Evolutionary conservation across 768 basidiomycete species (phyloP), one percentile per base, ranked within the genome.

Genomic region (Lyophyllum decastes): DNA sequence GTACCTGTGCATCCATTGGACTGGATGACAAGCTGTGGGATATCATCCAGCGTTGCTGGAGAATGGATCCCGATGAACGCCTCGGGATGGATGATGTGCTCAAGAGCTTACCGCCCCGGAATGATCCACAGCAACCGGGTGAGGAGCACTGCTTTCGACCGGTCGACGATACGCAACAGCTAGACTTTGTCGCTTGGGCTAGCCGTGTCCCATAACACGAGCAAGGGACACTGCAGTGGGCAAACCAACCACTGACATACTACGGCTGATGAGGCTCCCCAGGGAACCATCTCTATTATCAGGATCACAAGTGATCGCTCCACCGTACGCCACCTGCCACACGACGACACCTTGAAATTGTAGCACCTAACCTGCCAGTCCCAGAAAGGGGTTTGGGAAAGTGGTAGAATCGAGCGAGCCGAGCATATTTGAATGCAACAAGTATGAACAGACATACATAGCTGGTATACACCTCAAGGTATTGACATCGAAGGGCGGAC

Each of bases 21-120:
- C 14, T 72, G 40, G 68, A 72, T 49, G 64, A 69, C 45, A 61
- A 66, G 27, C 61, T 72, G 54, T 76, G 74, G 73, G 22, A 33
- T 54, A 61, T 74, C 16, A 63, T 71, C 24, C 55, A 63, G 49
- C 57, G 49, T 17, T 66, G 74, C 1, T 74, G 73, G 73, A 46
- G 55, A 7, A 56, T 60, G 7, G 56, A 62, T 17, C 72, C 74
- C 3, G 59, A 66, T 5, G 55, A 59, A 1, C 71, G 73, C 6
- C 68, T 66, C 3, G 62, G 64, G 1, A 67, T 71, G 6, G 4
- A 30, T 57, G 62, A 44, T 51, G 58, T 33, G 63, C 66, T 9
- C 57, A 59, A 17, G 55, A 64, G 2, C 65, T 64, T 16, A 35
- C 57, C 52, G 12, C 30, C 25, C 4, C 50, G 58, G 24, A 17